A percentile compares a stretch with the other conserved stretches of the same genome.
Conservation (phyloP, 2,329 filamentous ascomycete species). For the Neoscytalidium dimidiatum region DNA sequence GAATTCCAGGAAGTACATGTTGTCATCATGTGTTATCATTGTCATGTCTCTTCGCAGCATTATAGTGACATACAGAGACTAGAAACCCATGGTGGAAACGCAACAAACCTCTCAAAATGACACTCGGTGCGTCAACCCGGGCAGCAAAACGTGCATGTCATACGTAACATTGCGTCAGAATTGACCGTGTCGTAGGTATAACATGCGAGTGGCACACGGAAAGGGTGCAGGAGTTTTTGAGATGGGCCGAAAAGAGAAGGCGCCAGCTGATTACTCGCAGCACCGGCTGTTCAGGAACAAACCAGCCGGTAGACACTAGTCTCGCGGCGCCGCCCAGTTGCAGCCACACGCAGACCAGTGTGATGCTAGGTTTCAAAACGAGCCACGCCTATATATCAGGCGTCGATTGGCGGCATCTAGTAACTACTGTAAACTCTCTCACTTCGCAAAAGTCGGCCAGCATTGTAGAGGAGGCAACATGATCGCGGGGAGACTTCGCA, state of each 20-base stretch:
- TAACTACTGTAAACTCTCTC: not conserved
- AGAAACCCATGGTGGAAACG: too few relatives aligned
- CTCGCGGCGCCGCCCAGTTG: not conserved
- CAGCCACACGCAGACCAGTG: not conserved
- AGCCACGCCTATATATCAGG: not conserved
- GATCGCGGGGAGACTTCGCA: not conserved
- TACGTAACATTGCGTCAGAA: too few relatives aligned
- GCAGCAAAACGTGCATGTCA: too few relatives aligned
- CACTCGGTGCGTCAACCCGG: too few relatives aligned
- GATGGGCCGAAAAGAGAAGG: not conserved
- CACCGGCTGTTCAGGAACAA: not conserved
- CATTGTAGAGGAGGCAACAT: too few relatives aligned
- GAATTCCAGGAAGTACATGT: too few relatives aligned
- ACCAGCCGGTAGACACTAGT: not conserved
- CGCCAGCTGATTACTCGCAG: not conserved
- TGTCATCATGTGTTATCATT: too few relatives aligned
- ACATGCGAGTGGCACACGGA: not conserved
- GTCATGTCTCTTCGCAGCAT: too few relatives aligned
- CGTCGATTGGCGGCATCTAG: not conserved
- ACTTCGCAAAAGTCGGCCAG: too few relatives aligned
- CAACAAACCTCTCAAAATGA: too few relatives aligned
- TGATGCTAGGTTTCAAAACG: not conserved
- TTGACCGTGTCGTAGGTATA: too few relatives aligned
- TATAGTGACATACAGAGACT: too few relatives aligned
- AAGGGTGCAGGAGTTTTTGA: not conserved